These are phyloP conservation scores for Amanita muscaria DNA, from an alignment of 768 basidiomycete genomes.

Conservation along the genomic window DNA sequence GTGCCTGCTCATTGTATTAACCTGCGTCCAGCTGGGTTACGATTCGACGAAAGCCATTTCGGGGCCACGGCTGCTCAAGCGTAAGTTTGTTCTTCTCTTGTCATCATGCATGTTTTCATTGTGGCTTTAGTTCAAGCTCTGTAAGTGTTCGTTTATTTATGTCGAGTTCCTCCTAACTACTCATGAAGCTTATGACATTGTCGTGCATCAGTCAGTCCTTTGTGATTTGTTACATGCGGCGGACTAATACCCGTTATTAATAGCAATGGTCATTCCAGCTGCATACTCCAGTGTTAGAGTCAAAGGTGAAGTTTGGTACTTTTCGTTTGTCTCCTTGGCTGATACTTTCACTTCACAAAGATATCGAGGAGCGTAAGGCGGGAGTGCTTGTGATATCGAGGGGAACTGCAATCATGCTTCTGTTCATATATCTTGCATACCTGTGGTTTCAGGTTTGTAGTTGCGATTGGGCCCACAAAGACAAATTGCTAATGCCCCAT, in stretches of 20 bases:
- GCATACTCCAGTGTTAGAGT: slow-evolving; percentile 51
- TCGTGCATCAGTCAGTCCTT: slow-evolving; percentile 67
- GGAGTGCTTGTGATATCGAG: slow-evolving; percentile 40
- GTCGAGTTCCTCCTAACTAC: background rate
- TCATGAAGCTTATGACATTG: slow-evolving; percentile 65
- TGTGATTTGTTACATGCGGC: background rate
- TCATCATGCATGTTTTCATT: slow-evolving; percentile 7
- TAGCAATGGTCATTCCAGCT: slow-evolving; percentile 83
- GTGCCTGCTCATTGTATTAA: slow-evolving; percentile 3
- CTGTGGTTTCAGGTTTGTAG: slow-evolving; percentile 62
- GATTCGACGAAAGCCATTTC: slow-evolving; percentile 62
- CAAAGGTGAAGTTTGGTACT: slow-evolving; percentile 5
- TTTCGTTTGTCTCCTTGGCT: slow-evolving; percentile 12
- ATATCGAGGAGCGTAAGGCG: slow-evolving; percentile 17
- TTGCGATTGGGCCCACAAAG: background rate
- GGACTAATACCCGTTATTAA: background rate
- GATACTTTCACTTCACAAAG: slow-evolving; percentile 11
- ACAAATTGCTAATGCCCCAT: slow-evolving; percentile 3
- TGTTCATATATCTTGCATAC: slow-evolving; percentile 67
- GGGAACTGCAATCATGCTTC: slow-evolving; percentile 69
- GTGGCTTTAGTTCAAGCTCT: slow-evolving; percentile 34
- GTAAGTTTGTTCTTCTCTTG: slow-evolving; percentile 31
- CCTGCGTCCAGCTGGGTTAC: slow-evolving; percentile 46
- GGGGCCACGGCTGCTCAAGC: slow-evolving; percentile 82
- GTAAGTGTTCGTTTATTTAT: slow-evolving; percentile 19